Percentiles rank a stretch among this genome's conserved stretches.
phyloP scores from a whole-genome alignment of 495 filamentous ascomycete genomes.

The Penicillium mononematosum region DNA sequence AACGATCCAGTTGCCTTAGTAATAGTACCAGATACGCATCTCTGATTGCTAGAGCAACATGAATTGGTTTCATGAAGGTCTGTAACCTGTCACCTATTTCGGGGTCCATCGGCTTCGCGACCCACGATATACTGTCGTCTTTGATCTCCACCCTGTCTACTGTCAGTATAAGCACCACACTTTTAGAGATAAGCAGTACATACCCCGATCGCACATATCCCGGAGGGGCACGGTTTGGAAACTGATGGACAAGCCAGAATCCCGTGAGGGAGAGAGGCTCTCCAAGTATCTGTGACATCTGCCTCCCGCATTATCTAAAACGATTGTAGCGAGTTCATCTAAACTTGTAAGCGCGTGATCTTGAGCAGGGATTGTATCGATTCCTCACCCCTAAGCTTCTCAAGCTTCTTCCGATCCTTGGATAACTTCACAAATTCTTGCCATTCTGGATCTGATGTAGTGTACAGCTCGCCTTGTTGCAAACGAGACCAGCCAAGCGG shows the following conservation, averaged over 20 bases:
- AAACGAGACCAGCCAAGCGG: constrained; percentile 57
- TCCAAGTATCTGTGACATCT: constrained; percentile 47
- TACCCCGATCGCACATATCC: constrained; percentile 62
- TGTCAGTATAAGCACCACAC: constrained; percentile 15
- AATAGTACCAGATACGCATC: constrained; percentile 37
- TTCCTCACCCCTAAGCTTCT: constrained; percentile 50
- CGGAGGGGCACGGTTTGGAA: constrained; percentile 58
- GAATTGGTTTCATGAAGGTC: constrained; percentile 35
- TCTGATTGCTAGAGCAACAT: constrained; percentile 37
- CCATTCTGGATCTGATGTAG: constrained; percentile 68
- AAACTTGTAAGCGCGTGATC: constrained; percentile 18
- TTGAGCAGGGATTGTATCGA: not conserved
- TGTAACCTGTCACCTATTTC: constrained; percentile 37
- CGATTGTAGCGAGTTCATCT: constrained; percentile 54
- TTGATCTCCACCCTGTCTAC: constrained; percentile 51
- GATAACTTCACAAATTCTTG: constrained; percentile 59
- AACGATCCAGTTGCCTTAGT: constrained; percentile 32
- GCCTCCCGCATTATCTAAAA: constrained; percentile 32
- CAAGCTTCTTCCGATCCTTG: constrained; percentile 47
- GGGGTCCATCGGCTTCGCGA: constrained; percentile 42
- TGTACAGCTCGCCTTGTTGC: constrained; percentile 54
- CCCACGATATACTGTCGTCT: constrained; percentile 51
- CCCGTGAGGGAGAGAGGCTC: constrained; percentile 45
- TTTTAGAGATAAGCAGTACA: constrained; percentile 12
- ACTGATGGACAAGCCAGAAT: constrained; percentile 60